Base-by-base conservation (phyloP, 371 early-diverging fungal species). In the Rhizopus microsporus region DNA sequence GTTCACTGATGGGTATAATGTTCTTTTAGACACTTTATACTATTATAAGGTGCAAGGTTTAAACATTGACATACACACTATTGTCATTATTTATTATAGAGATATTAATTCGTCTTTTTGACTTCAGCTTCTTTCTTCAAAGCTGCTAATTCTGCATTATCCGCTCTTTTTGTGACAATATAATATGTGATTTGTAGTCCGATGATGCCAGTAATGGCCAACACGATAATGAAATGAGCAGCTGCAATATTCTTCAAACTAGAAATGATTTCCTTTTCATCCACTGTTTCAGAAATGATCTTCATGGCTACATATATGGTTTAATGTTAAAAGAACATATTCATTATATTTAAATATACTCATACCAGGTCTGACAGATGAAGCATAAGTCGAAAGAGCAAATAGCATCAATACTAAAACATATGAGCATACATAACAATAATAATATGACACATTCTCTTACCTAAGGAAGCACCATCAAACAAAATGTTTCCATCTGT, bases 391-490 rank as follows among this genome's bases (percentile, higher is more conserved):
- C 3, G 79, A 74, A 17, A 78, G 42, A 9, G 67, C 79, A 63
- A 75, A 78, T 9, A 78, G 57, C 74, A 78, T 68, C 48, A 78
- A 65, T 0, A 78, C 74, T 68, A 23, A 23, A 1, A 23, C 23
- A 23, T 23, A 23, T 23, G 23, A 23, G 23, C 23, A 57, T 7
- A 31, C 8, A 35, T 32, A 30, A 4, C n/a, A 7, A 2, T 16
- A 10, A 35, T 29, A 45, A 3, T n/a, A 58, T 29, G 13, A 57
- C 9, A 12, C 12, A n/a, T 40, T 37, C 4, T 42, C 45, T 53
- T 74, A 77, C 77, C 74, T 15, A 78, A 54, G 37, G 79, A 75
- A 48, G 79, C 79, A 12, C 79, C 79, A 59, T 78, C 79, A 58
- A 78, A 78, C 23, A 78, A 67, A 51, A 74, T 59, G 49, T 75